A percentile compares a stretch with the other conserved stretches of the same genome.
phyloP scores from a whole-genome alignment of 179 eudicot species.

The Silene noctiflora region DNA sequence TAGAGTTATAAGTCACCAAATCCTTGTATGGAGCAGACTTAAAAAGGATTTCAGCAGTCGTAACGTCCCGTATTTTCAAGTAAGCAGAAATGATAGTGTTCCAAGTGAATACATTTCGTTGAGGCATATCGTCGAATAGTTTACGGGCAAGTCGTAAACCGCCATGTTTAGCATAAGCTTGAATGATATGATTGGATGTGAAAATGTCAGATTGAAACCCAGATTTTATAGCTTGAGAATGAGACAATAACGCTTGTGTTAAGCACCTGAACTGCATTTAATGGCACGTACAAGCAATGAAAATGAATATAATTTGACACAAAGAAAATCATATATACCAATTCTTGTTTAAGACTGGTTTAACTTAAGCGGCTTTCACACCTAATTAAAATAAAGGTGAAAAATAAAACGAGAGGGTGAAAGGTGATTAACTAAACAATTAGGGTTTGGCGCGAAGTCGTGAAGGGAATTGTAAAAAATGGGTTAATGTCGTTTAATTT shows the following conservation, averaged over 20 bases:
- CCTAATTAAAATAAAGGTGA: too few species aligned
- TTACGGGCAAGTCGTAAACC: slow-evolving; percentile 38
- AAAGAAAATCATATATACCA: too few species aligned
- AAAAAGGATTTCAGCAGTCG: slow-evolving; percentile 48
- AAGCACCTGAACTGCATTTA: slow-evolving; percentile 36
- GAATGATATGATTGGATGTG: slow-evolving; percentile 53
- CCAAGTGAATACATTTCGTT: slow-evolving; percentile 76
- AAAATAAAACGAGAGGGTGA: too few species aligned
- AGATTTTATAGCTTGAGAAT: slow-evolving; percentile 41
- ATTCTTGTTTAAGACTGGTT: too few species aligned
- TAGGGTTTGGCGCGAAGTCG: too few species aligned
- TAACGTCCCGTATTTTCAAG: slow-evolving; percentile 35
- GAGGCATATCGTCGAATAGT: slow-evolving; percentile 65
- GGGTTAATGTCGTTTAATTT: too few species aligned
- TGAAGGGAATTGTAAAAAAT: too few species aligned
- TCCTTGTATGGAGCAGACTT: slow-evolving; percentile 52
- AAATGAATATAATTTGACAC: too few species aligned
- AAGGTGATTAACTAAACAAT: too few species aligned
- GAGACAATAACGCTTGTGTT: slow-evolving; percentile 42
- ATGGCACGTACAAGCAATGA: background rate
- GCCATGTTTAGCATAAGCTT: slow-evolving; percentile 42
- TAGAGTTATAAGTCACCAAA: slow-evolving; percentile 71
- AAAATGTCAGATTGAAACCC: slow-evolving; percentile 33
- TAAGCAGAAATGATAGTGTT: slow-evolving; percentile 65
- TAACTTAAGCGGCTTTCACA: too few species aligned